Evolutionary conservation across 208 protist genomes (phyloP), one percentile per base, ranked within the genome.

Genomic region (Crithidia fasciculata): DNA sequence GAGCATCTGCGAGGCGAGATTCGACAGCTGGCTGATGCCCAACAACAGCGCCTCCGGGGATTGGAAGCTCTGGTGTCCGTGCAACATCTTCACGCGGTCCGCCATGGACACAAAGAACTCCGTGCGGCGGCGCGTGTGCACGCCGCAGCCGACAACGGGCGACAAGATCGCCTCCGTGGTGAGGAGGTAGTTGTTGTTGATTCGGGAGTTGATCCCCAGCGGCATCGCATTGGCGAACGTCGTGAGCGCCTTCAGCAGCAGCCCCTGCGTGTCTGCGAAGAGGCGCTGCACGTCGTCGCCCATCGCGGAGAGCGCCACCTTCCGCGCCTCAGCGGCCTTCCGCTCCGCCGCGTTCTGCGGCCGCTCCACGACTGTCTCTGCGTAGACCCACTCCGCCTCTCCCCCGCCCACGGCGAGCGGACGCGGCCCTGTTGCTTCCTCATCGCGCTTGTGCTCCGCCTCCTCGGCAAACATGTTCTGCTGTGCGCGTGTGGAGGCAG

Each of bases 71-170:
- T 68, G 8, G 56, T 55, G 52, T 8, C 57, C 63, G 15, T 54
- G 37, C 19, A 88, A 49, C 70, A 83, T 61, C 65, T 65, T 66
- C 6, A 67, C 72, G 8, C 86, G 83, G 4, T 85, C 78, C 61
- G 65, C 57, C 55, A 91, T 64, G 5, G 86, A 86, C 40, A 91
- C 82, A 56, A 91, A 91, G 75, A 89, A 88, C 41, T 91, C 81
- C 50, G 67, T 80, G 12, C 43, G 52, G 18, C 78, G 72, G 49
- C 73, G 54, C 41, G 68, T 81, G 60, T 79, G 44, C 36, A 72
- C 15, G 19, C 78, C 71, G 61, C 83, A 87, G 39, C 60, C 58
- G 41, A 84, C 63, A 66, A 71, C 82, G 58, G 53, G 37, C 28
- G 76, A 64, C 16, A 72, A 15, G 18, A 90, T 81, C 8, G 83